Evolutionary conservation across 495 filamentous ascomycete genomes (phyloP), one percentile per base, ranked within the genome.

Genomic region (Penicillium verhagenii): DNA sequence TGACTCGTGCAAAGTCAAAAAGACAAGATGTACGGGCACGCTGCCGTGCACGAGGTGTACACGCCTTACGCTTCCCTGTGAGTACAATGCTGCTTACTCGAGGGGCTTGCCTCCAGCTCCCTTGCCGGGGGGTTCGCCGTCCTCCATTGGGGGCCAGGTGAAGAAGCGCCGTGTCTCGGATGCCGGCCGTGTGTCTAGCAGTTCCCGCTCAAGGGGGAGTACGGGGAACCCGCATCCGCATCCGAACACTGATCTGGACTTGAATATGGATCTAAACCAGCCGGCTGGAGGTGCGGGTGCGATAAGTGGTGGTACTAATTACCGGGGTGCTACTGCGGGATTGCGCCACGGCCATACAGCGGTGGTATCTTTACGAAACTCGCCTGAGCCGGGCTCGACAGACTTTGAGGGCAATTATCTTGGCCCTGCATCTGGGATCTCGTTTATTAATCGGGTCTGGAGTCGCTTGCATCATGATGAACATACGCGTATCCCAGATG

Each of bases 391-490:
- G 2, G 73, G 71, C 1, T 72, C 67, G 1, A 77, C 73, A 10
- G 76, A 79, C 28, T 69, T 77, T 26, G 73, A 79, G 44, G 76
- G 76, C 9, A 76, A 79, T 33, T 77, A 77, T 31, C 58, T 77
- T 6, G 76, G 75, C 2, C 76, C 76, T 24, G 63, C 76, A 1
- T 79, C 76, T 0, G 73, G 74, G 0, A 61, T 79, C 5, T 76
- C 76, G 3, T 79, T 79, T 33, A 64, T 79, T 33, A 75, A 76
- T 50, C 70, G 76, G 1, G 75, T 76, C 8, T 77, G 73, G 73
- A 68, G 70, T 29, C 70, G 74, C 18, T 50, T 77, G 43, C 68
- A 74, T 38, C 72, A 76, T 53, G 72, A 77, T 57, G 70, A 74
- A 29, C 58, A 60, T n/a, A 61, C 66, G 4, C 54, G 65, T 8